phyloP scores from a whole-genome alignment of 805 yeast species.

The Wickerhamiella spandovensis region DNA sequence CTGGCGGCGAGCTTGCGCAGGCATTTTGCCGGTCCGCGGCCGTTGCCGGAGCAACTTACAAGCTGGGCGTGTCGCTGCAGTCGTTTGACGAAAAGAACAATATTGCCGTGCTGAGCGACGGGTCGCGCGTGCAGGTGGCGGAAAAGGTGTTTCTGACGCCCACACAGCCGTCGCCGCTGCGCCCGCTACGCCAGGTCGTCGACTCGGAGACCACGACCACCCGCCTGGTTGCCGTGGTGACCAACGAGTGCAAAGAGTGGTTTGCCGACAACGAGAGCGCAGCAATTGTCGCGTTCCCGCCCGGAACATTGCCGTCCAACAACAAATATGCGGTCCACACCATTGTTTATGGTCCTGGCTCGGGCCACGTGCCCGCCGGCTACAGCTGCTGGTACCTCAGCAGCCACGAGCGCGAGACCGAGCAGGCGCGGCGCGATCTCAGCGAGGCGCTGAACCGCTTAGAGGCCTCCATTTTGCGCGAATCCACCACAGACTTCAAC shows the following conservation, averaged over 20 bases:
- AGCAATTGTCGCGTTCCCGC: conserved; percentile 87
- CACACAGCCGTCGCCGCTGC: conserved; percentile 16
- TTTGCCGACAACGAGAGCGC: conserved; percentile 72
- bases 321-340: conserved; percentile 74
- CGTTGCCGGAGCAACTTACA: conserved; percentile 92
- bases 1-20: conserved; percentile 90
- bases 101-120: conserved; percentile 50
- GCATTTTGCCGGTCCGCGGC: conserved; percentile 98
- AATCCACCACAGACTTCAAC: conserved; percentile 47
- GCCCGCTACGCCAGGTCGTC: conserved; percentile 11
- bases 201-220: conserved; percentile 35
- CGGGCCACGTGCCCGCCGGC: conserved; percentile 78
- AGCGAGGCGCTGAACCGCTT: conserved; percentile 68
- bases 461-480: conserved; percentile 71
- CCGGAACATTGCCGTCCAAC: conserved; percentile 50
- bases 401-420: conserved; percentile 51
- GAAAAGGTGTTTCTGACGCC: conserved; percentile 75
- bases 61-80: conserved; percentile 52
- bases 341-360: conserved; percentile 71
- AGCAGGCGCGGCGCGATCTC: conserved; percentile 53
- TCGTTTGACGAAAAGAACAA: conserved; percentile 55
- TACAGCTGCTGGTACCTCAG: conserved; percentile 86
- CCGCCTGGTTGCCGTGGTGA: conserved; percentile 69
- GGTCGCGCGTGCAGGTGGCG: conserved; percentile 55
- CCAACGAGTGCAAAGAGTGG: conserved; percentile 85